Evolutionary conservation across 2,329 filamentous ascomycete genomes (phyloP), one percentile per base, ranked within the genome.

Genomic region (Cercospora sesami): DNA sequence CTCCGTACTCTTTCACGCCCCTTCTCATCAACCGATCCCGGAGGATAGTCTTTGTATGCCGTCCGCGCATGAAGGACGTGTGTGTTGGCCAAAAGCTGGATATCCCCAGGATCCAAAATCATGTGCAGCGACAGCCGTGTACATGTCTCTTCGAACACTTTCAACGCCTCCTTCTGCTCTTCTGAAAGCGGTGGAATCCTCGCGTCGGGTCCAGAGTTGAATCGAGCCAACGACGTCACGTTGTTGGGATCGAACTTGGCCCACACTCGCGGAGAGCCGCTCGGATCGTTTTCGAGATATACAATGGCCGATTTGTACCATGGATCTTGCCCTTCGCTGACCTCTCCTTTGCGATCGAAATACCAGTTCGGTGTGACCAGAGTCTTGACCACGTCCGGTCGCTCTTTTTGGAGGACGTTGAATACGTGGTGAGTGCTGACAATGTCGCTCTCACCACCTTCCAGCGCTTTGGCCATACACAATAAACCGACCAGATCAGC

Each of bases 181-280:
- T 84, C 79, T 8, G 89, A 91, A 39, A 96, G 82, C 0, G 90
- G 82, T 7, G 93, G 92, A 69, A 96, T 90, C 58, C 91, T 77
- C 1, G 68, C 70, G 26, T 70, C 58, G 12, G 67, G 66, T 28
- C 91, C 92, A 21, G 81, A 80, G 76, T 92, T 87, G 1, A 88
- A 91, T 82, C 93, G 87, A 21, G 82, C 85, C 7, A 96, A 83
- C 8, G 90, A 93, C 71, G 88, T 88, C 68, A 96, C 88, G 78
- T 91, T 96, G 85, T 96, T 96, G 1, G 93, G 93, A 77, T 96
- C 93, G 88, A 90, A 96, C 84, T 96, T 96, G 79, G 87, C 89
- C 81, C 92, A 94, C 10, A 94, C 86, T 14, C 91, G 83, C 14
- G 69, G 59, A 36, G 66, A 67, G 36, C 85, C 85, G 73, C 89